These are phyloP conservation scores for Botrytis fabae DNA, from an alignment of 2,329 filamentous ascomycete species.

Conservation along the genomic window DNA sequence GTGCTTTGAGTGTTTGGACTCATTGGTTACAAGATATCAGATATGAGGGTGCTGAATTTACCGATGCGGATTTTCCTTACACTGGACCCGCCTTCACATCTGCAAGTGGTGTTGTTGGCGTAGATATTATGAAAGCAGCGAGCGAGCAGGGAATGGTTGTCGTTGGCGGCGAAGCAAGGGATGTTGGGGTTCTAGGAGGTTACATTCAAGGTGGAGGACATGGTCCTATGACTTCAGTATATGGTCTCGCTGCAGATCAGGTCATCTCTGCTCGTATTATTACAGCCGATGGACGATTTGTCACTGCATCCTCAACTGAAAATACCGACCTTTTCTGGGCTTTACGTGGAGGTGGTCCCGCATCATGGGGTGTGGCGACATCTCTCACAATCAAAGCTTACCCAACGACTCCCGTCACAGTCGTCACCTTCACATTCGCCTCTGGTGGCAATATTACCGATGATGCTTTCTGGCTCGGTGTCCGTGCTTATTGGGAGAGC, in stretches of 20 bases:
- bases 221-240: constrained; percentile 51
- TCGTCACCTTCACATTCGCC: constrained; percentile 48
- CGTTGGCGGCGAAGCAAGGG: constrained; percentile 50
- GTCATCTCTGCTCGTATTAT: constrained; percentile 31
- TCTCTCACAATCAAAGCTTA: constrained; percentile 56
- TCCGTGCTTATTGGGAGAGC: constrained; percentile 52
- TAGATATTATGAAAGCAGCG: constrained; percentile 47
- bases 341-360: constrained; percentile 33
- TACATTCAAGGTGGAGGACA: constrained; percentile 64
- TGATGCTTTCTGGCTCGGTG: constrained; percentile 50
- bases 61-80: constrained; percentile 36
- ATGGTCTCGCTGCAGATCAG: constrained; percentile 62
- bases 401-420: constrained; percentile 42
- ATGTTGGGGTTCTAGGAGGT: constrained; percentile 42
- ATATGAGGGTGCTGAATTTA: constrained; percentile 38
- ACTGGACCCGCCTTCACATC: constrained; percentile 43
- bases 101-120: constrained; percentile 47
- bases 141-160: constrained; percentile 47
- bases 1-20: constrained; percentile 51
- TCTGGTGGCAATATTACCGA: constrained; percentile 49
- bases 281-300: constrained; percentile 28
- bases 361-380: constrained; percentile 59
- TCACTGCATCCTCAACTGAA: constrained; percentile 28
- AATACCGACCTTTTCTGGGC: constrained; percentile 35
- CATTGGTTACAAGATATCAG: constrained; percentile 48